Percentiles rank a stretch among this genome's conserved stretches.
Conservation (phyloP, 2,329 filamentous ascomycete species). For the Cladophialophora yegresii region DNA sequence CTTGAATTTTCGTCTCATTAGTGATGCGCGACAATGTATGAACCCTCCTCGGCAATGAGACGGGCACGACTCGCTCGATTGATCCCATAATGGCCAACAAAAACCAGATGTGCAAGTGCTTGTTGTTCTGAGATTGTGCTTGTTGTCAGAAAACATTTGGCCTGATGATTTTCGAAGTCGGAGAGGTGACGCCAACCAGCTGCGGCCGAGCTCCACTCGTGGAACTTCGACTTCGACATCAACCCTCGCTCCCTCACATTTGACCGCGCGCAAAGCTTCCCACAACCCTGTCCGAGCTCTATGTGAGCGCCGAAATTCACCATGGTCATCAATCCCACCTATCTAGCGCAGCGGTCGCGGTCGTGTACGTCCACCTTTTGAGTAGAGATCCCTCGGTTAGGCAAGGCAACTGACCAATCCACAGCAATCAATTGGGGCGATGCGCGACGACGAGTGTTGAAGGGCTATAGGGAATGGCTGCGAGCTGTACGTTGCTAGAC, state of each 20-base stretch:
- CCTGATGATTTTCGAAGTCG: neutral
- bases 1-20: conserved; percentile 96
- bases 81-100: conserved; percentile 29
- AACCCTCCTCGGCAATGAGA: conserved; percentile 61
- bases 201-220: conserved; percentile 16
- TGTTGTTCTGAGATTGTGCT: neutral
- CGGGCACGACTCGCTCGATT: conserved; percentile 21
- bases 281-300: conserved; percentile 15
- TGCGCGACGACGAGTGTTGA: conserved; percentile 81
- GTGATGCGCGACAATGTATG: conserved; percentile 83
- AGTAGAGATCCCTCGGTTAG: conserved; percentile 7
- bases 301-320: conserved; percentile 40
- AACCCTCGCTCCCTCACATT: neutral
- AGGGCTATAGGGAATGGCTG: conserved; percentile 93
- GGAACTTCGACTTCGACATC: neutral
- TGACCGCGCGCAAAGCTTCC: neutral
- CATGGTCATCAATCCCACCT: conserved; percentile 91
- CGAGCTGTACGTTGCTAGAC: conserved; percentile 71
- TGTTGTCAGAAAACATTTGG: neutral
- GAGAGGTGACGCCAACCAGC: neutral
- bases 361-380: conserved; percentile 62
- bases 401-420: conserved; percentile 37
- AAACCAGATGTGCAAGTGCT: neutral
- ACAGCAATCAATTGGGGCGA: conserved; percentile 85
- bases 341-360: conserved; percentile 78